Evolutionary conservation across 345 rosid genomes (phyloP), one percentile per base, ranked within the genome.

Genomic region (Populus simonii): DNA sequence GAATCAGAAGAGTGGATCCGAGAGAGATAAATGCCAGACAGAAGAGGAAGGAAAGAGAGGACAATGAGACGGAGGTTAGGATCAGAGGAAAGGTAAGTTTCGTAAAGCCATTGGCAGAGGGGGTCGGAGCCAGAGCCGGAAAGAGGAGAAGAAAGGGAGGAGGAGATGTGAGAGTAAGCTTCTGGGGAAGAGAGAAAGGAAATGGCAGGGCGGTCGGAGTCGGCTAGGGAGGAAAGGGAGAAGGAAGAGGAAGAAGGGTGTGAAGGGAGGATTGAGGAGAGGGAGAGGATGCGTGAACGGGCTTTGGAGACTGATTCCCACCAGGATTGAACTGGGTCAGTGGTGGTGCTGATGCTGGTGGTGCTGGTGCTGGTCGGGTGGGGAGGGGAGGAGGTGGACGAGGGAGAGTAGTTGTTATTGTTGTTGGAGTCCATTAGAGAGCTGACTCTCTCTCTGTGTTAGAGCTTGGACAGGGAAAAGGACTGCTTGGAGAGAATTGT

Each of bases 241-340:
- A 86, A 79, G 13, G 86, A 77, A 18, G 86, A 76, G 8, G 76
- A 61, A 55, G 25, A 55, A 51, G 78, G 77, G 74, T 68, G 74
- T 8, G 78, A 68, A 0, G 93, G 86, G 78, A 96, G 88, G 76
- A 93, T 82, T 43, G 89, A 69, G 31, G 98, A 88, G 11, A 96
- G 92, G 6, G 96, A 76, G 66, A 93, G 92, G 74, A 96, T 90
- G 43, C 89, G 91, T 66, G 98, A 79, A 25, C 97, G 86, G 41
- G 99, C 88, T 90, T 91, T 96, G 65, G 99, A 96, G 79, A 96
- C 84, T 65, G 98, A 89, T 81, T 96, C 99, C 97, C 98, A 96
- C 98, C 97, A 93, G 2, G 99, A 91, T 74, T 96, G 98, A 74
- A 79, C 76, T 9, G 85, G 85, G 33, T 82, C 80, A 16, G 79